Evolutionary conservation across 768 basidiomycete genomes (phyloP), one percentile per base, ranked within the genome.

Genomic region (Leccinum subtestaceum): DNA sequence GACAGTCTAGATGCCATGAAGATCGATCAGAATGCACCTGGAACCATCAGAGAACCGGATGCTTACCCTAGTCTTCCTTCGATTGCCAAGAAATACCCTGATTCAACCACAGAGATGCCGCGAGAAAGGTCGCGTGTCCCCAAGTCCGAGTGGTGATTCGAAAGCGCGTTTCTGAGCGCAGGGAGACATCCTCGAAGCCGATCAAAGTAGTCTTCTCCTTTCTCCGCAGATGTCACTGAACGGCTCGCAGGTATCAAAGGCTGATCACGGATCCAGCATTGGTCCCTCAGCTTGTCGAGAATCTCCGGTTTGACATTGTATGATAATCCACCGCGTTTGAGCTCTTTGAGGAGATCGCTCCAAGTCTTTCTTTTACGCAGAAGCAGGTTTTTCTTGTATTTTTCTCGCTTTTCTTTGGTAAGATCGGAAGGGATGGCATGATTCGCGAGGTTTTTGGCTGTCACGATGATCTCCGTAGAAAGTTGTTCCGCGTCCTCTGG

Each of bases 301-400:
- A 87, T 69, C 23, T 90, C 88, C 1, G 91, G 82, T 67, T 88
- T 90, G 53, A 92, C 74, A 54, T 83, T 89, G 43, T 78, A 73
- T 0, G 92, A 78, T 54, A 98, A 79, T 19, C 97, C 97, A 19
- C 83, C 77, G 2, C 83, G 81, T 70, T 91, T 91, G 55, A 97
- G 76, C 67, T 95, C 93, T 72, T 94, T 96, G 61, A 97, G 77
- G 19, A 97, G 78, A 69, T 98, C 95, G 27, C 89, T 87, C 84
- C 88, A 93, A 1, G 95, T 95, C 68, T 91, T 92, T 61, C 90
- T 79, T 76, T 98, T 99, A 51, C 92, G 84, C 4, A 84, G 82
- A 43, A 90, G 77, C 10, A 98, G 74, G 21, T 86, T 84, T 70
- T 95, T 95, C 55, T 75, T 79, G 63, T 80, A 82, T 75, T 85